These are phyloP conservation scores for Yamadazyma triangularis DNA, from an alignment of 1,139 yeast species.

Conservation along the genomic window DNA sequence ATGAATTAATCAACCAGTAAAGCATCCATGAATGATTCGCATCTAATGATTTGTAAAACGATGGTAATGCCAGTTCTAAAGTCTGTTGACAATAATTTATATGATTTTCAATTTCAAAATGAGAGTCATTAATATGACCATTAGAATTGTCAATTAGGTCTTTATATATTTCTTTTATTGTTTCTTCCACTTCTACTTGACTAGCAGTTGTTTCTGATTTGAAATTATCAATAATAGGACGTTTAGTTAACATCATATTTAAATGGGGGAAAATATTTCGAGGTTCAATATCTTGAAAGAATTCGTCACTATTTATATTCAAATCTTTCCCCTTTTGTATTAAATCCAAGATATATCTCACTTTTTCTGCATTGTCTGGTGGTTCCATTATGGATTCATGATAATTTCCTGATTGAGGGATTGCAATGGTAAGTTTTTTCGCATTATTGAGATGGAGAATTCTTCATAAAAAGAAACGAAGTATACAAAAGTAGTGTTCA, in stretches of 20 bases:
- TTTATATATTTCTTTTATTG: conserved; percentile 25
- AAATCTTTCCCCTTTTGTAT: not conserved
- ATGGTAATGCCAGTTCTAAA: conserved; percentile 36
- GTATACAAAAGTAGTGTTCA: too few species aligned
- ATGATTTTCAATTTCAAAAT: conserved; percentile 17
- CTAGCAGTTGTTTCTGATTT: conserved; percentile 31
- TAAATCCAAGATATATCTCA: conserved; percentile 11
- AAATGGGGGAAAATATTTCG: conserved; percentile 9
- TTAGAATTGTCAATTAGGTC: conserved; percentile 11
- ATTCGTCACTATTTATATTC: conserved; percentile 7
- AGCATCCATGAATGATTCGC: conserved; percentile 90
- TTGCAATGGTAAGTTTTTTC: too few species aligned
- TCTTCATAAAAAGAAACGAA: too few species aligned
- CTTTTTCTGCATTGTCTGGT: conserved; percentile 11
- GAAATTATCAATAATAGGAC: conserved; percentile 15
- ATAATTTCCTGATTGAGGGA: too few species aligned
- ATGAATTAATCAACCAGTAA: conserved; percentile 75
- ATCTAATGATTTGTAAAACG: conserved; percentile 51
- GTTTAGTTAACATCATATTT: conserved; percentile 12
- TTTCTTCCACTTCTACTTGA: conserved; percentile 38
- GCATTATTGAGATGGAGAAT: too few species aligned
- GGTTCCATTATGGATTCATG: too few species aligned
- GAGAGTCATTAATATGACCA: conserved; percentile 4
- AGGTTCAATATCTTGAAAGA: conserved; percentile 13
- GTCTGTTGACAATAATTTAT: conserved; percentile 9